Evolutionary conservation across 2,329 filamentous ascomycete species (phyloP), one percentile per base, ranked within the genome.

Genomic region (Pezicula carpinea): DNA sequence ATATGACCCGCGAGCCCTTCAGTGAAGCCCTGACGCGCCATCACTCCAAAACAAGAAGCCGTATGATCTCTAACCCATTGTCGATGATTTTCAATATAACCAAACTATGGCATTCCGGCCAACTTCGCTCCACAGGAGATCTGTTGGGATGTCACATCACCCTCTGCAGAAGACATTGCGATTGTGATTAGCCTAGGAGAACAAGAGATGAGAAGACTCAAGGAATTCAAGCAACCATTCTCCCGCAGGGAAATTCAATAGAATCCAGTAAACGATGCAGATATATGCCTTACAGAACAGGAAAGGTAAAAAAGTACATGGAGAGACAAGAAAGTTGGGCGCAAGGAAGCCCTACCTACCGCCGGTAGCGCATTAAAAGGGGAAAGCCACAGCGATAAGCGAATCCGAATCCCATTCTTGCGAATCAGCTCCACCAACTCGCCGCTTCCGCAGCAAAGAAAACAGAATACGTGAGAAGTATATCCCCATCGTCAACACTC

Each of bases 1-100:
- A 72, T 72, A 53, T 72, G 70, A 5, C 70, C 70, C 4, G 59
- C 59, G 0, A 63, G 60, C 15, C 69, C 69, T 32, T 71, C 68
- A 17, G 63, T 61, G 44, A 63, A 71, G 18, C 43, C 67, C 35
- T 64, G 59, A 35, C 66, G 64, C 8, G 66, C 70, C 52, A 72
- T 71, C 42, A 71, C 64, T 4, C 69, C 58, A 53, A 72, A 72
- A 0, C 69, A 68, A 3, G 63, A 67, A 4, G 69, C 70, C 48
- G 72, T 64, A 18, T 69, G 64, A 46, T 69, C 68, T 39, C 68
- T 69, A 35, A 64, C 55, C 57, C 67, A 72, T 33, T 66, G 26
- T 10, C 26, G 26, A 11, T 29, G 26, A 3, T 29, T 11, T 29
- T 29, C 26, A 11, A 29, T 29, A 29, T 29, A 10, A 10, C 13